These are phyloP conservation scores for Circinella minor DNA, from an alignment of 371 early-diverging fungal genomes.

Conservation along the genomic window DNA sequence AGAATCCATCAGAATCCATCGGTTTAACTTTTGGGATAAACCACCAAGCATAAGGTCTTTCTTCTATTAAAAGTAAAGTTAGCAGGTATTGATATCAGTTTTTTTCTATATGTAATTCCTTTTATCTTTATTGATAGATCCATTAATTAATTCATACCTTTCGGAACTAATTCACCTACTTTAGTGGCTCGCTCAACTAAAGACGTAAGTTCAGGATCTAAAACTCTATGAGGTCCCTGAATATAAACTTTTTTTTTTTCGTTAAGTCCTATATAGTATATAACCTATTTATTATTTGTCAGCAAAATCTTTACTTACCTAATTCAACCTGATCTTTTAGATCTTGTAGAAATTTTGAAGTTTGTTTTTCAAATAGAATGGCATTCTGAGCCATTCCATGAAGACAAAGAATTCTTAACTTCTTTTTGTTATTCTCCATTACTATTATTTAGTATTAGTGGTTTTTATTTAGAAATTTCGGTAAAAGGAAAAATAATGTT, in stretches of 20 bases:
- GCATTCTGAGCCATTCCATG: slow-evolving; percentile 83
- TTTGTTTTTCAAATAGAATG: slow-evolving; percentile 65
- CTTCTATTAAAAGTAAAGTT: slow-evolving; percentile 30
- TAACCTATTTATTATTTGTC: neutral
- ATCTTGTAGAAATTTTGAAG: slow-evolving; percentile 69
- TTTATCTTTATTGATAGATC: neutral
- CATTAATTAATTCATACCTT: slow-evolving; percentile 32
- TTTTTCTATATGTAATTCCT: slow-evolving; percentile 34
- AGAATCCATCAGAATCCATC: slow-evolving; percentile 37
- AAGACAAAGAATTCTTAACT: slow-evolving; percentile 68
- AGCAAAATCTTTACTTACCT: slow-evolving; percentile 37
- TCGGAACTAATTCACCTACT: slow-evolving; percentile 47
- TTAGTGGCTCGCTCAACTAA: slow-evolving; percentile 54
- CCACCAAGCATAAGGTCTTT: slow-evolving; percentile 69
- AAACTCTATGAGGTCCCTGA: slow-evolving; percentile 63
- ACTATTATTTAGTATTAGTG: neutral
- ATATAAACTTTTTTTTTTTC: slow-evolving; percentile 57
- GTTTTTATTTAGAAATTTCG: neutral
- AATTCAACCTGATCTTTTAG: slow-evolving; percentile 56
- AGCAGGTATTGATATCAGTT: slow-evolving; percentile 26
- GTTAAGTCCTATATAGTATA: neutral
- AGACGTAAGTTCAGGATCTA: slow-evolving; percentile 55
- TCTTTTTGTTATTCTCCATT: slow-evolving; percentile 13
- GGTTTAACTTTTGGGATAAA: slow-evolving; percentile 21
- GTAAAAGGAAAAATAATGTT: slow-evolving; percentile 1